Evolutionary conservation across 2,329 filamentous ascomycete species (phyloP), one percentile per base, ranked within the genome.

Genomic region (Pseudogymnoascus sp.): DNA sequence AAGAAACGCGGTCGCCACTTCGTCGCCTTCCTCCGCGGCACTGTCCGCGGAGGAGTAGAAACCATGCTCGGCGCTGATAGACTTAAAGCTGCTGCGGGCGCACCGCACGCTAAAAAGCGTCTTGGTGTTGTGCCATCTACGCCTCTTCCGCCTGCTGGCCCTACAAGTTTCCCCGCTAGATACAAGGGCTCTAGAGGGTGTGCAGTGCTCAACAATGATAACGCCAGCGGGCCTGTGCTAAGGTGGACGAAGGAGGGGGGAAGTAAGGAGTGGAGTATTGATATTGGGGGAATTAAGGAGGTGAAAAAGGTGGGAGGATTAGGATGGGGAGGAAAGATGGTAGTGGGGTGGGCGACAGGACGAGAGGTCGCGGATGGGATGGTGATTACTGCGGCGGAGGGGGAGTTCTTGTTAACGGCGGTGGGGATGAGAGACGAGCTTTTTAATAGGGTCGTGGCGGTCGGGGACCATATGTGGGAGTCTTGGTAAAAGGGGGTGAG

Each of bases 391-490:
- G 84, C 84, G n/a, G 77, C 77, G 60, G 74, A 74, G 11, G 83
- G 86, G 0, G 77, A 75, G 59, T 81, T 80, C 63, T 82, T 83
- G 60, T 72, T 94, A 1, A 95, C 88, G 5, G 90, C 90, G 0
- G 80, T 93, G 71, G 79, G 82, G 31, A 74, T 88, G 69, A 74
- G 90, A 39, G 89, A 94, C 67, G 88, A 93, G 74, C 71, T 95
- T 41, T 94, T 94, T 70, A 94, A 94, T 74, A 83, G 90, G 13
- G 71, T 93, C 61, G 76, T 92, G 62, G 84, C 88, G 1, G 89
- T 93, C 74, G 89, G 89, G 1, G 81, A 81, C 11, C 89, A 94
- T 79, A 91, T 91, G 78, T 94, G 90, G 90, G 88, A 91, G 76
- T 81, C 82, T 61, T 90, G 84, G 85, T 93, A 69, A 37, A 15